Conservation (phyloP, 2,329 filamentous ascomycete species). For the Colletotrichum kahawae region DNA sequence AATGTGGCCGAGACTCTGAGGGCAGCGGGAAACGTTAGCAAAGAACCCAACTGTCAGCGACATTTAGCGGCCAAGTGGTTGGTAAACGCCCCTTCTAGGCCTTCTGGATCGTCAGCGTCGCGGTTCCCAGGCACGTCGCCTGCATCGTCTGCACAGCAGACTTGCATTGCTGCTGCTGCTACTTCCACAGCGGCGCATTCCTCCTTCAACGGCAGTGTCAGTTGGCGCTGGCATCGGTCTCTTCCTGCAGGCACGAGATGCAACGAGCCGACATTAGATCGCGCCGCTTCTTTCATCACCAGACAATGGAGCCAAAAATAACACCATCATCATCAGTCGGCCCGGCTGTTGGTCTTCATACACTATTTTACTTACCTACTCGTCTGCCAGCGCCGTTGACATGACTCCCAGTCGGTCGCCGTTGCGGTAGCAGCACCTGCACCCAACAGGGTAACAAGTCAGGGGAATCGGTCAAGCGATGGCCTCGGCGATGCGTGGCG, state of each 20-base stretch:
- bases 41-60: slow-evolving; percentile 1
- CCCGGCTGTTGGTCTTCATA: neutral
- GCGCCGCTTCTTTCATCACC: neutral
- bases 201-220: neutral
- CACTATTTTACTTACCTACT: neutral
- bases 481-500: neutral
- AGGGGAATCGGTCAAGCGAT: neutral
- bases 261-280: neutral
- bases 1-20: neutral
- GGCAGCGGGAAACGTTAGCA: neutral
- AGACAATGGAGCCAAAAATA: slow-evolving; percentile 4
- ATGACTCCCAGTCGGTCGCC: neutral
- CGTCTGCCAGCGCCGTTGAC: neutral
- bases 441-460: neutral
- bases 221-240: neutral
- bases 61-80: neutral
- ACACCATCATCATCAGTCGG: neutral
- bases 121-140: neutral
- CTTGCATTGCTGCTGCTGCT: neutral
- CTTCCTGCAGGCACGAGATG: neutral
- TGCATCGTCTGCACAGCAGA: neutral
- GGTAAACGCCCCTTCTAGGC: slow-evolving; percentile 11
- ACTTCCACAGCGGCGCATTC: neutral
- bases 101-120: neutral
- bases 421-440: neutral